These are phyloP conservation scores for Nicotiana sylvestris DNA, from an alignment of 257 asterid species.

Conservation along the genomic window DNA sequence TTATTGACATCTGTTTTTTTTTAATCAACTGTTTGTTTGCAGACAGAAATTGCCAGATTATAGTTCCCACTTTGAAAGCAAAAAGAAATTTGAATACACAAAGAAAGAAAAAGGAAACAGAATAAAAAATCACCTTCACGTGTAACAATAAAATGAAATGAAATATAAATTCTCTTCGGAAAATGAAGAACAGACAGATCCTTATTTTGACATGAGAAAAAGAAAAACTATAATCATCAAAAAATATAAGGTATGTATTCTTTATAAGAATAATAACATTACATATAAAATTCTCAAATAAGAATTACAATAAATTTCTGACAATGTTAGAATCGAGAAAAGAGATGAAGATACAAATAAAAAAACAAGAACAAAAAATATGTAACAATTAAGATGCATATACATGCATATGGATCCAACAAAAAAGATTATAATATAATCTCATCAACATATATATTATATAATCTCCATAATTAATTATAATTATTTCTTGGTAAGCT, in stretches of 20 bases:
- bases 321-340: neutral
- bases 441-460: neutral
- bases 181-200: neutral
- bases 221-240: neutral
- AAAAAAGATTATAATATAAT: neutral
- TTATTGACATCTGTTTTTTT: neutral
- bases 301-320: neutral
- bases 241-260: neutral
- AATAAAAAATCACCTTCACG: neutral
- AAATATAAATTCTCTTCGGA: neutral
- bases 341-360: neutral
- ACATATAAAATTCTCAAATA: constrained; percentile 3
- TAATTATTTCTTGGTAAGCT: constrained; percentile 46
- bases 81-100: neutral
- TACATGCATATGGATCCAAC: neutral
- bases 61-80: neutral
- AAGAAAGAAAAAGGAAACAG: neutral
- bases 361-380: neutral
- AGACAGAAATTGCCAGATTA: too few species aligned
- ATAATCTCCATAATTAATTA: neutral
- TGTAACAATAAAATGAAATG: neutral
- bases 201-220: neutral
- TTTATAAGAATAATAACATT: neutral
- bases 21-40: too few species aligned
- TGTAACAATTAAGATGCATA: neutral